phyloP scores from a whole-genome alignment of 1,139 yeast genomes.

The Williopsis jadinii region DNA sequence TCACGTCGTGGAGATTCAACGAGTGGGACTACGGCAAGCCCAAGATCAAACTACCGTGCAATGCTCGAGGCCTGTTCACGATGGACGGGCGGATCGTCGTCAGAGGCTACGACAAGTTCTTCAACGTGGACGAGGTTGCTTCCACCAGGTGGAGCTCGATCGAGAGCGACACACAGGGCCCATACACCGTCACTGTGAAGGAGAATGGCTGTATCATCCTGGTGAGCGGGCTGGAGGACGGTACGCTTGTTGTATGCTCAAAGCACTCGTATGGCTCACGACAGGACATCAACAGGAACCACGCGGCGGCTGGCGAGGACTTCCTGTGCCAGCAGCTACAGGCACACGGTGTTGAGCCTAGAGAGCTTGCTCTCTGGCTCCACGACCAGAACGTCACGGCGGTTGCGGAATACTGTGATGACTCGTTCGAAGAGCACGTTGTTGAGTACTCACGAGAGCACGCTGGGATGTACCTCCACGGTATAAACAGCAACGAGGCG shows the following conservation, averaged over 20 bases:
- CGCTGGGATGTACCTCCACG: slow-evolving; percentile 87
- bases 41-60: slow-evolving; percentile 50
- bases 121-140: slow-evolving; percentile 64
- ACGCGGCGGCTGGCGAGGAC: slow-evolving; percentile 65
- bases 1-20: slow-evolving; percentile 69
- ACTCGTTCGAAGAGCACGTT: slow-evolving; percentile 89
- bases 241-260: slow-evolving; percentile 74
- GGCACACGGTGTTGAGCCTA: slow-evolving; percentile 30
- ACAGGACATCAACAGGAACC: slow-evolving; percentile 50
- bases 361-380: slow-evolving; percentile 51
- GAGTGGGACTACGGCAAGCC: slow-evolving; percentile 77
- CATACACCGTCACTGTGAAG: slow-evolving; percentile 74
- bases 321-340: slow-evolving; percentile 51
- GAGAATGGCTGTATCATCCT: slow-evolving; percentile 94
- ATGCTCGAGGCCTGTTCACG: slow-evolving; percentile 86
- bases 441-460: slow-evolving; percentile 58
- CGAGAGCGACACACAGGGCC: slow-evolving; percentile 50
- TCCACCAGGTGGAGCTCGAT: slow-evolving; percentile 46
- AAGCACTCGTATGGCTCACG: slow-evolving; percentile 81
- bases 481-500: slow-evolving; percentile 65
- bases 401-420: slow-evolving; percentile 91
- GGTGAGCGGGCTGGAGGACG: slow-evolving; percentile 68
- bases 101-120: slow-evolving; percentile 93
- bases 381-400: slow-evolving; percentile 60
- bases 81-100: slow-evolving; percentile 47